These are phyloP conservation scores for Escovopsis sp. DNA, from an alignment of 2,329 filamentous ascomycete genomes.

Conservation along the genomic window DNA sequence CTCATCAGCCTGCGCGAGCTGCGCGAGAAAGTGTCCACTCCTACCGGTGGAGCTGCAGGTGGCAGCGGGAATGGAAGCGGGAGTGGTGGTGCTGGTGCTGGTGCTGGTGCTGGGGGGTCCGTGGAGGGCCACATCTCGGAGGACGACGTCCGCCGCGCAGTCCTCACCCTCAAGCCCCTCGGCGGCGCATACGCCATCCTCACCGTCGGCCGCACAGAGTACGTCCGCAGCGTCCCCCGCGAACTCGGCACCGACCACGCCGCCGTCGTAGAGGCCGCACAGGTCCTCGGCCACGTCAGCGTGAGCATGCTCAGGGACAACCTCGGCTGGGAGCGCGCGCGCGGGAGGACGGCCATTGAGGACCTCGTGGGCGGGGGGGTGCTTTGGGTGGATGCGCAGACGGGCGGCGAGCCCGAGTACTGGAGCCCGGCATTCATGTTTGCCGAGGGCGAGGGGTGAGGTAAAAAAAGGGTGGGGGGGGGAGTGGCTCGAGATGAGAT, in stretches of 20 bases:
- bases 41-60: too few species aligned
- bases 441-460: conserved; percentile 19
- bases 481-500: too few species aligned
- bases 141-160: conserved; percentile 84
- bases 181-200: conserved; percentile 80
- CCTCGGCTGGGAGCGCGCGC: conserved; percentile 67
- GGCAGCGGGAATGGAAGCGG: too few species aligned
- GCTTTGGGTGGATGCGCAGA: conserved; percentile 87
- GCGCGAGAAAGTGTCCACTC: too few species aligned
- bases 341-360: conserved; percentile 80
- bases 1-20: conserved; percentile 76
- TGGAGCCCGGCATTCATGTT: conserved; percentile 74
- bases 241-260: conserved; percentile 93
- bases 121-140: conserved; percentile 45
- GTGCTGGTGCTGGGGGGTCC: too few species aligned
- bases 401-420: conserved; percentile 68
- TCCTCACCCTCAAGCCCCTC: conserved; percentile 73
- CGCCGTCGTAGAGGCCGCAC: conserved; percentile 78
- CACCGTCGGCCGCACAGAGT: conserved; percentile 67
- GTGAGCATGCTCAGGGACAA: conserved; percentile 82
- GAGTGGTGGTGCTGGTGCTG: too few species aligned
- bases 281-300: conserved; percentile 79
- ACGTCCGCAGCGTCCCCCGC: conserved; percentile 86
- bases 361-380: conserved; percentile 80
- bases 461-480: too few species aligned